Evolutionary conservation across 768 basidiomycete species (phyloP).

Genomic region (Mycena vulgaris): DNA sequence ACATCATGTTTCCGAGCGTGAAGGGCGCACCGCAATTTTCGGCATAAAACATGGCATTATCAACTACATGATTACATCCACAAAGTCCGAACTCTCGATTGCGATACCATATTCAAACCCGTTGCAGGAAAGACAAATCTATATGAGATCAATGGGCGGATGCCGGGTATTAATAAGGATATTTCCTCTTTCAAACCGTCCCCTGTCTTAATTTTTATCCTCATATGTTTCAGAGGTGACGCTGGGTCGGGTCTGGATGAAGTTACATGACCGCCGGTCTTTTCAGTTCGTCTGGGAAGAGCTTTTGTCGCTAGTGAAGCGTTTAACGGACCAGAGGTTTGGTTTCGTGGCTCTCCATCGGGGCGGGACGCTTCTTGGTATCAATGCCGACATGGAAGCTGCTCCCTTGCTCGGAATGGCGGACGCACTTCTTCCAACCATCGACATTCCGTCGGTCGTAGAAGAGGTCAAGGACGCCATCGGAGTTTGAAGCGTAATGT

Average conservation of each 20-base stretch:
- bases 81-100: slow-evolving; percentile 21
- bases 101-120: slow-evolving; percentile 28
- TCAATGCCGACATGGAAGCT: slow-evolving; percentile 28
- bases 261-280: no score
- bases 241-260: no score
- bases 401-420: slow-evolving; percentile 21
- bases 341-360: no score
- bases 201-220: slow-evolving; percentile 1
- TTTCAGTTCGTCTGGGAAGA: no score
- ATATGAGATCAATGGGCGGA: no score
- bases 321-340: no score
- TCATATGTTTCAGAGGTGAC: no score
- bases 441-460: neutral
- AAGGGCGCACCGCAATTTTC: no score
- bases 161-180: neutral
- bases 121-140: slow-evolving; percentile 10
- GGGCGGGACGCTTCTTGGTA: slow-evolving; percentile 13
- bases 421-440: slow-evolving; percentile 6
- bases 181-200: neutral
- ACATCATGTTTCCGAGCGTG: no score
- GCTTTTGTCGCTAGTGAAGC: no score
- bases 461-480: neutral
- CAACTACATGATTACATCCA: slow-evolving; percentile 14
- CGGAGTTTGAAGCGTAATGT: neutral
- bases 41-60: neutral